These are phyloP conservation scores for Triticum aestivum DNA, from an alignment of 176 grass and related monocot genomes.

Conservation along the genomic window DNA sequence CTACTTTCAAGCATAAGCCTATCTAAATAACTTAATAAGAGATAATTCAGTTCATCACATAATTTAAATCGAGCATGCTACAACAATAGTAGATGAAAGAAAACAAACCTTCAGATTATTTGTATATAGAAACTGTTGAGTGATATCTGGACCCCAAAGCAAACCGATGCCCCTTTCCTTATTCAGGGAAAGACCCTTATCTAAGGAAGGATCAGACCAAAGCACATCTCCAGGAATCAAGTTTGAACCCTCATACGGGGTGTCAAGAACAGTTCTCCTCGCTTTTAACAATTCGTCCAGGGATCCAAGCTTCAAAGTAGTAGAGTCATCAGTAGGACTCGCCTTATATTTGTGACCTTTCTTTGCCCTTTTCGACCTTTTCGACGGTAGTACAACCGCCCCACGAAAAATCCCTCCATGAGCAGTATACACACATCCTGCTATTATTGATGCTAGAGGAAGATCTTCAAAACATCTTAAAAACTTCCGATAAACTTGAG, in stretches of 20 bases:
- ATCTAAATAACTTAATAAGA: neutral
- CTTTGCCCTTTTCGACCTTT: slow-evolving; percentile 73
- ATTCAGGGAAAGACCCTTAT: slow-evolving; percentile 74
- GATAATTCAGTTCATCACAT: neutral
- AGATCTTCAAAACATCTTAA: slow-evolving; percentile 97
- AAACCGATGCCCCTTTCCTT: slow-evolving; percentile 96
- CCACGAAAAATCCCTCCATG: slow-evolving; percentile 92
- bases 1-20: neutral
- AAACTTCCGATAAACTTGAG: slow-evolving; percentile 83
- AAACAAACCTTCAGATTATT: slow-evolving; percentile 81
- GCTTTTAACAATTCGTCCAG: slow-evolving; percentile 81
- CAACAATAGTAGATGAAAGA: neutral
- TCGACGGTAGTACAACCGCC: slow-evolving; percentile 39
- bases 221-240: slow-evolving; percentile 97
- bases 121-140: slow-evolving; percentile 80
- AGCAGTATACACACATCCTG: slow-evolving; percentile 84
- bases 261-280: slow-evolving; percentile 92
- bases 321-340: slow-evolving; percentile 22
- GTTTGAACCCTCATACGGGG: slow-evolving; percentile 86
- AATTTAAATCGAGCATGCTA: neutral
- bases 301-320: slow-evolving; percentile 73
- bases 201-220: slow-evolving; percentile 87
- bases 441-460: slow-evolving; percentile 92
- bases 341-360: slow-evolving; percentile 54
- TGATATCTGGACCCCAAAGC: slow-evolving; percentile 96